These are phyloP conservation scores for Microstegium vimineum DNA, from an alignment of 176 grass and related monocot species.

Conservation along the genomic window DNA sequence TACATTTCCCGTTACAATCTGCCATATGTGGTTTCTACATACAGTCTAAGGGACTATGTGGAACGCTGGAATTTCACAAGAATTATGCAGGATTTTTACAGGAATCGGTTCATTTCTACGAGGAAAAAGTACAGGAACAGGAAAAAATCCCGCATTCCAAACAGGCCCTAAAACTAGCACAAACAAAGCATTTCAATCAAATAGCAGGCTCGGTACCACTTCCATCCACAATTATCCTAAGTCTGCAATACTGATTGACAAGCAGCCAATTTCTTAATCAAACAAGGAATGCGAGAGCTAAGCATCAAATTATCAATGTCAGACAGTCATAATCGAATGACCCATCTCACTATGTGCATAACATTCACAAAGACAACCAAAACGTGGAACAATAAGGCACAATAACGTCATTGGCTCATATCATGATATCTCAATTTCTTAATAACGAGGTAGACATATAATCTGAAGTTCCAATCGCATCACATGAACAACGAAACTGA, in stretches of 20 bases:
- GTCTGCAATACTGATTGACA: not conserved
- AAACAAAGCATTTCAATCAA: not conserved
- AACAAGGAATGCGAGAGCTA: not conserved
- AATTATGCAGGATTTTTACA: no score
- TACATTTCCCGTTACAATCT: not conserved
- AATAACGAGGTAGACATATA: constrained; percentile 16
- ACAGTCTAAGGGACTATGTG: no score
- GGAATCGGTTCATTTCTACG: no score
- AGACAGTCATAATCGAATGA: not conserved
- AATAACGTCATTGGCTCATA: not conserved
- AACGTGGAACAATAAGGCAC: no score
- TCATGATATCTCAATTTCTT: constrained; percentile 22
- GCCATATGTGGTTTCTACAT: not conserved
- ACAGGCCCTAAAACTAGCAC: no score
- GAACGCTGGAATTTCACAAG: no score
- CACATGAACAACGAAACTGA: constrained; percentile 6
- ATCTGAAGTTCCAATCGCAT: constrained; percentile 8
- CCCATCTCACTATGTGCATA: not conserved
- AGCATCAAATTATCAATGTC: not conserved
- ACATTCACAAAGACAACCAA: not conserved
- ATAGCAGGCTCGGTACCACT: not conserved
- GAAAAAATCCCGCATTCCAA: no score
- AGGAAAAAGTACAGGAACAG: no score
- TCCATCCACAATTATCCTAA: not conserved
- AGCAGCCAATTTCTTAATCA: not conserved